Base-by-base conservation (phyloP, 1,284 basidiomycete species). In the Malassezia vespertilionis region DNA sequence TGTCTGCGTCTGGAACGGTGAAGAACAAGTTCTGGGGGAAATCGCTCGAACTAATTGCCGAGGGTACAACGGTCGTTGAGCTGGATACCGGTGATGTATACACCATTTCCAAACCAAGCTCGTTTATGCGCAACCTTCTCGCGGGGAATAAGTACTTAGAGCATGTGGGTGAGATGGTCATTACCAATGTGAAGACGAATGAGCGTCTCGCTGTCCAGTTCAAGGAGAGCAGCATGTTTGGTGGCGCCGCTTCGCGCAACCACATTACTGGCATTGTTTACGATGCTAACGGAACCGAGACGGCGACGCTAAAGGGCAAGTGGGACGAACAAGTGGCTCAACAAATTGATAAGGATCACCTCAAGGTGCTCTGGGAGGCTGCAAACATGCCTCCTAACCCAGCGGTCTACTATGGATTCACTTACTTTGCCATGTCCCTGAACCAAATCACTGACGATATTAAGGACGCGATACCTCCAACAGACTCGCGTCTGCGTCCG, bases 401-500 rank as follows among this genome's bases (percentile, higher is more conserved):
- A 15, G 50, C 61, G 27, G 54, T 60, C 14, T 68, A 70, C 45
- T 70, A 70, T 42, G 67, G 67, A 6, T 70, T 70, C 44, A 70
- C 67, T 23, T 60, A 63, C 52, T 70, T 70, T 49, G 67, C 65
- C 55, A 61, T 70, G 47, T 59, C 58, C 31, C 57, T 70, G 41
- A 70, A 70, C 52, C 60, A 70, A 40, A 40, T 70, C 14, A 58
- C 54, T 1, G 53, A 59, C 2, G 82, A 86, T 62, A 71, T 88
- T 15, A 74, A 78, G 46, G 78, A 76, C 4, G 77, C 77, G 52
- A 35, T 91, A 5, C 83, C 87, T 1, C 79, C 80, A 0, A 89
- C 88, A 1, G 89, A 93, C 68, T 88, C 87, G 7, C 78, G 89
- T 24, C 75, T 80, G 49, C 78, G 88, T 27, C 84, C 87, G 1